Conservation (phyloP, 164 flowering plant species). For the Annona cherimola region DNA sequence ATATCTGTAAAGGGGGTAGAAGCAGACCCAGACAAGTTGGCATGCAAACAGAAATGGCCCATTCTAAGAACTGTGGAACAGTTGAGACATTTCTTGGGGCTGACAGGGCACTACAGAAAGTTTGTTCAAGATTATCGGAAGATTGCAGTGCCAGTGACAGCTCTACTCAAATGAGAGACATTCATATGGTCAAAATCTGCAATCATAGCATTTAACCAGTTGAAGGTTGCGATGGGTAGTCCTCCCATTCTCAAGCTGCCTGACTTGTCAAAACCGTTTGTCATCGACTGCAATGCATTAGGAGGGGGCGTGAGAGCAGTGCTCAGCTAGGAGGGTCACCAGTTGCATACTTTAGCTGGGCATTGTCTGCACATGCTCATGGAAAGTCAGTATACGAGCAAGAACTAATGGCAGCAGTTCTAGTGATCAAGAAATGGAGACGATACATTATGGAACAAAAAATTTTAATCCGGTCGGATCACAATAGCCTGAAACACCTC, state of each 20-base stretch:
- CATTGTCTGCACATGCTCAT: not conserved
- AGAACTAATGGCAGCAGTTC: not conserved
- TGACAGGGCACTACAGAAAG: not conserved
- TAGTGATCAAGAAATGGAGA: not conserved
- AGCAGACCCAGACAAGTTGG: not conserved
- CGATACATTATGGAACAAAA: not conserved
- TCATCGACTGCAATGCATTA: not conserved
- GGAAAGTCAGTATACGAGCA: not conserved
- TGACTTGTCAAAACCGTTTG: not conserved
- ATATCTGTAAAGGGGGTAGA: not conserved
- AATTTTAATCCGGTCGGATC: not conserved
- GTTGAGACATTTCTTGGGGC: not conserved
- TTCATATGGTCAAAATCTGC: not conserved
- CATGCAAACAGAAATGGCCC: no score
- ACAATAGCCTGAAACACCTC: not conserved
- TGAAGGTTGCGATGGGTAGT: not conserved
- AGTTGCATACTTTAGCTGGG: not conserved
- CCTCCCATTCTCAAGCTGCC: not conserved
- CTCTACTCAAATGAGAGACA: not conserved
- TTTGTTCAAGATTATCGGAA: not conserved
- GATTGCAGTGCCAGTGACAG: not conserved
- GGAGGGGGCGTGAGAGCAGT: not conserved
- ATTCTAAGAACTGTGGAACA: not conserved
- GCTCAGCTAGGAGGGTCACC: not conserved
- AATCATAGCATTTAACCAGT: not conserved